phyloP scores from a whole-genome alignment of 257 asterid genomes.

The Nicotiana undulata region DNA sequence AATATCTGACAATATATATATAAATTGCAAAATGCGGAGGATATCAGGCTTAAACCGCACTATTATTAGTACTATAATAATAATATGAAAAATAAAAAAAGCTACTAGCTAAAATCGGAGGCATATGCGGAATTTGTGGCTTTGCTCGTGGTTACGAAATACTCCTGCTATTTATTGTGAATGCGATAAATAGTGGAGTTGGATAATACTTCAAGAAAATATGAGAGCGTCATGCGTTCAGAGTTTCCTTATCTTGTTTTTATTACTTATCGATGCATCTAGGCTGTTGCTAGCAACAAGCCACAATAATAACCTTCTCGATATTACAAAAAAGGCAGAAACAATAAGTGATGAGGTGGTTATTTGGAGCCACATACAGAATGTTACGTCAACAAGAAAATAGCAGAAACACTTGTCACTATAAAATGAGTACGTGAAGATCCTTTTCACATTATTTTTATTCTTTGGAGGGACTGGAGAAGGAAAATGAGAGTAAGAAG shows the following conservation, averaged over 20 bases:
- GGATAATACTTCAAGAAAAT: conserved; percentile 1
- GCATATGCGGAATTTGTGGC: background rate
- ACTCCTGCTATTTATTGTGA: background rate
- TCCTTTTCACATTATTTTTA: background rate
- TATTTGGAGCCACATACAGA: background rate
- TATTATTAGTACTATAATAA: too few relatives aligned
- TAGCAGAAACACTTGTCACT: background rate
- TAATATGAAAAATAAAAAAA: background rate
- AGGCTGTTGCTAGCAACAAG: background rate
- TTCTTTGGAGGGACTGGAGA: background rate
- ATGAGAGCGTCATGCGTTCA: background rate
- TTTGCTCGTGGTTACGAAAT: background rate
- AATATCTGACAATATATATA: too few relatives aligned
- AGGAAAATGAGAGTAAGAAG: background rate
- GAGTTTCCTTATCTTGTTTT: conserved; percentile 4
- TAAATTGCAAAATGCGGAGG: too few relatives aligned
- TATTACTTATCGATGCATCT: background rate
- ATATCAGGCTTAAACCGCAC: too few relatives aligned
- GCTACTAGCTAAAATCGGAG: background rate
- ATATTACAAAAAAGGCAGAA: background rate
- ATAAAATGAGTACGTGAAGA: background rate
- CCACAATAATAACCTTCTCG: background rate
- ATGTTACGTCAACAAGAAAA: background rate
- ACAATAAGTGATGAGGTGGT: background rate
- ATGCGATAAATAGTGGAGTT: background rate